Conservation (phyloP, 208 protist genomes). For the Acanthamoeba royreba region DNA sequence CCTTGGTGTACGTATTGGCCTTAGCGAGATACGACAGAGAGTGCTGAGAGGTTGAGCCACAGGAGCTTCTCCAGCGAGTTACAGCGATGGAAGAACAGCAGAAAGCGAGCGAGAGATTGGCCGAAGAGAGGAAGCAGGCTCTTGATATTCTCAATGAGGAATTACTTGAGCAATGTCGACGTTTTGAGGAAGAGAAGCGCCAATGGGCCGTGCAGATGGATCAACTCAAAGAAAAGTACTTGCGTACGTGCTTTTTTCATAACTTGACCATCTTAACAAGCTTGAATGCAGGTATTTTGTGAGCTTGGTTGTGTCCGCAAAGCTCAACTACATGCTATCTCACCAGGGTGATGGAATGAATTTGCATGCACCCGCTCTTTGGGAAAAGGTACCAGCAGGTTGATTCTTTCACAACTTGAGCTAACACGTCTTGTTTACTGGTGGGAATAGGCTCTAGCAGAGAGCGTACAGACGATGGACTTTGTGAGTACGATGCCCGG, state of each 20-base stretch:
- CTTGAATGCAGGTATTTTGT: neutral
- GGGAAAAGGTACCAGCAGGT: neutral
- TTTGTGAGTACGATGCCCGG: no score
- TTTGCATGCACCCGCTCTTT: neutral
- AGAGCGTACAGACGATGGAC: neutral
- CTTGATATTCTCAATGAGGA: neutral
- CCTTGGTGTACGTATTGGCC: neutral
- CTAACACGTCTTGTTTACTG: no score
- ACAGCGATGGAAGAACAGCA: neutral
- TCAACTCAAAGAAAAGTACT: neutral
- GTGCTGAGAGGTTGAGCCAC: neutral
- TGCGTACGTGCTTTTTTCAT: neutral
- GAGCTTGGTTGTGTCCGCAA: neutral
- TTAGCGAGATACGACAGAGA: neutral
- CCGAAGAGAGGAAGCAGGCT: neutral
- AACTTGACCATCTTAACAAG: neutral
- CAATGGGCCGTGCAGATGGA: neutral
- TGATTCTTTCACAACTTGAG: no score
- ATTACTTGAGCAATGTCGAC: neutral
- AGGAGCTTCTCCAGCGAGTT: neutral
- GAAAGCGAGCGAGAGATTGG: no score
- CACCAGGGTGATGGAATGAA: neutral
- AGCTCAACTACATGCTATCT: neutral
- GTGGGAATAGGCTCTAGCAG: neutral
- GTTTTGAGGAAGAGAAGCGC: neutral